These are phyloP conservation scores for Eimeria tenella DNA, from an alignment of 169 alveolate genomes.

Conservation along the genomic window DNA sequence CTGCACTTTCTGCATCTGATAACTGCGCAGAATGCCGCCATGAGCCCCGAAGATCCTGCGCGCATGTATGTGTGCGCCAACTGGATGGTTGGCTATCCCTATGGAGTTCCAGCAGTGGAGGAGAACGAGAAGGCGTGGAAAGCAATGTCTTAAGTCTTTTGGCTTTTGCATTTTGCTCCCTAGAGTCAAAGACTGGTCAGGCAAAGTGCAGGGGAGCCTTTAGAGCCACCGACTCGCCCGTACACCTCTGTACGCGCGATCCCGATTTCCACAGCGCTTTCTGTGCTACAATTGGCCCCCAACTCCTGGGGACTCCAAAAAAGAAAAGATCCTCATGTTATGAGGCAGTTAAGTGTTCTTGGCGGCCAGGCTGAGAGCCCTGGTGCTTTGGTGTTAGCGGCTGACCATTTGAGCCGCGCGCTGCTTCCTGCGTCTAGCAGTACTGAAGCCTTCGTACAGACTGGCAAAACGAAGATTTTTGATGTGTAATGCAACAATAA, in stretches of 20 bases:
- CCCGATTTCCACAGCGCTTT: too few species aligned
- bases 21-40: slow-evolving; percentile 47
- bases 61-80: slow-evolving; percentile 71
- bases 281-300: too few species aligned
- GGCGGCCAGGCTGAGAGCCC: background rate
- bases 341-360: too few species aligned
- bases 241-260: too few species aligned
- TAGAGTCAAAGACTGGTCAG: background rate
- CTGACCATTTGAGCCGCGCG: background rate
- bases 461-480: background rate
- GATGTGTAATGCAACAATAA: background rate
- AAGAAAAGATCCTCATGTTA: too few species aligned
- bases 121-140: slow-evolving; percentile 63
- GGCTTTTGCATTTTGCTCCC: background rate
- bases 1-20: background rate
- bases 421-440: background rate
- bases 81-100: slow-evolving; percentile 75
- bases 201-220: too few species aligned
- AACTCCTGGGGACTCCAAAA: too few species aligned
- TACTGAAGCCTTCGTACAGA: background rate
- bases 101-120: slow-evolving; percentile 81
- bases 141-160: background rate
- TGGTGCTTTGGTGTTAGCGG: background rate
- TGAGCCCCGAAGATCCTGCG: slow-evolving; percentile 75
- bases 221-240: too few species aligned